A percentile compares a stretch with the other conserved stretches of the same genome.
Conservation (phyloP, 257 asterid genomes). For the Scutellaria barbata region DNA sequence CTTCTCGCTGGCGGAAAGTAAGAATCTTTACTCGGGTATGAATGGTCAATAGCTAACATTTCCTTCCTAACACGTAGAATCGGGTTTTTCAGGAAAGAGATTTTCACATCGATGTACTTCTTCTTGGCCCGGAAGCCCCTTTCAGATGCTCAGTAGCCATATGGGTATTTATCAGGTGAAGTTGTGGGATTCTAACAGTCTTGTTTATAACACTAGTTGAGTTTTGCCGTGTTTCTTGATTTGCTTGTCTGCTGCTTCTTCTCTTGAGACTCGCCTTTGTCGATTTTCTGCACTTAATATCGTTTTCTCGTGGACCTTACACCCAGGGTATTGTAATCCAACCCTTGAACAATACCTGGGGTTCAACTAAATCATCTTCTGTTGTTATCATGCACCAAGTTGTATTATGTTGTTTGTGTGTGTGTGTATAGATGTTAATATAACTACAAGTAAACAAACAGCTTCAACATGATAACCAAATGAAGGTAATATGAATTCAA, state of each 20-base stretch:
- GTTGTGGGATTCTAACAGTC: neutral
- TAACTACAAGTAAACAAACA: neutral
- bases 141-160: slow-evolving; percentile 28
- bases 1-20: slow-evolving; percentile 94
- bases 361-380: neutral
- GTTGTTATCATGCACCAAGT: neutral
- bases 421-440: neutral
- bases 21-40: slow-evolving; percentile 34
- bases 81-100: slow-evolving; percentile 75
- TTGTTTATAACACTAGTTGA: slow-evolving; percentile 12
- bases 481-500: neutral
- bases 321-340: neutral
- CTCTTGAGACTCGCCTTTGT: slow-evolving; percentile 6
- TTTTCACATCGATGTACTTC: slow-evolving; percentile 94
- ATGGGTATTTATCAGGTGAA: slow-evolving; percentile 8
- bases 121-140: slow-evolving; percentile 83
- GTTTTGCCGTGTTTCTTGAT: slow-evolving; percentile 15
- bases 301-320: neutral
- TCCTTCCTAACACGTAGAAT: neutral
- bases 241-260: neutral
- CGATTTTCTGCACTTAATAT: neutral
- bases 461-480: neutral
- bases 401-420: neutral
- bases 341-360: neutral
- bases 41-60: neutral